Conservation (phyloP, 2,329 filamentous ascomycete genomes). For the Hymenoscyphus salicellus region DNA sequence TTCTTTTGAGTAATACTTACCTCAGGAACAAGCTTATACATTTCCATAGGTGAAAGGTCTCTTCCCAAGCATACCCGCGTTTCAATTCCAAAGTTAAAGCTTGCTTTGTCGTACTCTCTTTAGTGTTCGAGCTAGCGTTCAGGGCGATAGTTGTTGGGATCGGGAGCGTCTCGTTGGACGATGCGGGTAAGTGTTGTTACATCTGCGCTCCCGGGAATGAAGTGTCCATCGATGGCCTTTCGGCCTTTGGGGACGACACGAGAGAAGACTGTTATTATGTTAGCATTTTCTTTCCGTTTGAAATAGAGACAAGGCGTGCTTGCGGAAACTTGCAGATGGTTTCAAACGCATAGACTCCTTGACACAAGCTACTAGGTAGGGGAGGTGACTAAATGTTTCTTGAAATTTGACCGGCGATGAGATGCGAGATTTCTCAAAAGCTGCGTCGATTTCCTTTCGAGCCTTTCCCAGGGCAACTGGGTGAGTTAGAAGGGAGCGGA, state of each 20-base stretch:
- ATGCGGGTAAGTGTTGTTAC: slow-evolving; percentile 13
- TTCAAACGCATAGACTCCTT: background rate
- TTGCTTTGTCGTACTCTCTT: background rate
- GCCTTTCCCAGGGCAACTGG: background rate
- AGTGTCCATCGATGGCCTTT: background rate
- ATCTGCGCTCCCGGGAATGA: background rate
- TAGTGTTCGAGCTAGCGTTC: slow-evolving; percentile 40
- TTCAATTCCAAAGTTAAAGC: background rate
- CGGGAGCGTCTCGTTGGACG: slow-evolving; percentile 39
- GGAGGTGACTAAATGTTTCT: background rate
- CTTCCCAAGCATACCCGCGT: background rate
- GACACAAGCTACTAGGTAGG: slow-evolving; percentile 36
- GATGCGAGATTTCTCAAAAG: background rate
- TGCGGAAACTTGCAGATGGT: background rate
- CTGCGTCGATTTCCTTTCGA: background rate
- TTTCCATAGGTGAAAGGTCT: background rate
- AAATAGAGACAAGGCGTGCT: background rate
- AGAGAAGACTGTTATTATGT: background rate
- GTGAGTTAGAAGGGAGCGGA: background rate
- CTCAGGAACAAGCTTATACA: background rate
- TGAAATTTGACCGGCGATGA: background rate
- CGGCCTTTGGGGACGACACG: background rate
- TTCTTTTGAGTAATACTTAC: background rate
- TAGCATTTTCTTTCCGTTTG: background rate
- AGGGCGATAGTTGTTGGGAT: slow-evolving; percentile 39